Base-by-base conservation (phyloP, 2,329 filamentous ascomycete genomes). In the Claviceps sp. region DNA sequence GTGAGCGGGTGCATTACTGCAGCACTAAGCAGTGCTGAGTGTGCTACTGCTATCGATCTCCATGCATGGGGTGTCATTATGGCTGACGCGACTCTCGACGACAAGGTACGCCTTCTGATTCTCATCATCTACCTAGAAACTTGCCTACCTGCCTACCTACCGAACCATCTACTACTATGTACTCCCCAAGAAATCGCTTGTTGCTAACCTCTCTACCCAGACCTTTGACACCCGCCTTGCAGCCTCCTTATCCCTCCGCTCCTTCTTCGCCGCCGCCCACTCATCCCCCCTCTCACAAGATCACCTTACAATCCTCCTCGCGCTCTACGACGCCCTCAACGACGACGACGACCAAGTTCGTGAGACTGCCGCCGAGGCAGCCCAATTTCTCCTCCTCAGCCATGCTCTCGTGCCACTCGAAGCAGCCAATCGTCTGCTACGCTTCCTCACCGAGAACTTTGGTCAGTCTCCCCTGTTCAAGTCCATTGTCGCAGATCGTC, bases 271-370 rank as follows among this genome's bases (percentile, higher is more conserved):
- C 39, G 62, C 54, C 39, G 50, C 53, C 51, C 40, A 60, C 3
- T 53, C 52, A 13, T 38, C 58, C 1, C 40, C 57, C 54, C 55
- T 50, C 55, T 53, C 60, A 54, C 54, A 56, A 45, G 62, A 64
- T 14, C 68, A 79, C 37, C 65, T 88, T 1, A 70, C 78, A 1
- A 70, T 79, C 34, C 76, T 85, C 49, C 64, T 88, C 5, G 72
- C 83, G 3, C 69, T 91, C 1, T 90, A 93, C 65, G 83, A 88
- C 62, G 73, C 82, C 45, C 74, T 95, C 4, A 86, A 87, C 61
- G 93, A 97, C 62, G 91, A 97, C 62, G 91, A 97, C 62, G 88
- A 95, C 55, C 89, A 96, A 52, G 78, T 96, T 56, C 80, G 91
- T 45, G 77, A 83, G 37, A 64, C 78, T 1, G 84, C 83, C 7